Conservation (phyloP, 139 green algal species). For the Deuterostichococcus epilithicus region DNA sequence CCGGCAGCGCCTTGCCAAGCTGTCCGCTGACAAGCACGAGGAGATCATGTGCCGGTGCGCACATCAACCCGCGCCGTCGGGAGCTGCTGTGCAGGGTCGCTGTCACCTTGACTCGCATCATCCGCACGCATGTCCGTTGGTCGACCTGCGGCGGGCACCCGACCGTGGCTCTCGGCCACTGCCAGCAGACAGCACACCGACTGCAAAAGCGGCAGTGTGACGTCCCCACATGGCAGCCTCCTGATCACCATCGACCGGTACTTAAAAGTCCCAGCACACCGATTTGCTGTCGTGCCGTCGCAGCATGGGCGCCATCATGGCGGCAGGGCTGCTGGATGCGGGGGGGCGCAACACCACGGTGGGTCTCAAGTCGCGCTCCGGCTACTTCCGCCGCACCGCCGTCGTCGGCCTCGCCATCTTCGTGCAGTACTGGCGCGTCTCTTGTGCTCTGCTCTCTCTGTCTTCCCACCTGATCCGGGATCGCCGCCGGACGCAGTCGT, state of each 20-base stretch:
- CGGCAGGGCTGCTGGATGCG: conserved; percentile 87
- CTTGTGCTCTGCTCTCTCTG: background rate
- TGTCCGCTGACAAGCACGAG: conserved; percentile 88
- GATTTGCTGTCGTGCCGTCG: no score
- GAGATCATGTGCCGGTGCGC: conserved; percentile 60
- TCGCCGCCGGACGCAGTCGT: no score
- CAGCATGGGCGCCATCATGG: conserved; percentile 97
- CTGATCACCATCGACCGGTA: no score
- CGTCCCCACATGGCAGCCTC: no score
- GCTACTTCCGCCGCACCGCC: conserved; percentile 77
- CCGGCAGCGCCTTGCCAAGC: conserved; percentile 76
- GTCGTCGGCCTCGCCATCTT: conserved; percentile 91
- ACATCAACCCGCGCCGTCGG: background rate
- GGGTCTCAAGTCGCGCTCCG: conserved; percentile 64
- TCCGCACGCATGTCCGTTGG: no score
- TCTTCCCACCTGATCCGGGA: no score
- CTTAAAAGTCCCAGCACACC: no score
- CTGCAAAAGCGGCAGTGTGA: no score
- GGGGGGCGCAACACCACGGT: conserved; percentile 92
- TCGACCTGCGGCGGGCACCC: no score
- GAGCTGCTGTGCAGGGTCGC: background rate
- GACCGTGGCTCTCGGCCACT: no score
- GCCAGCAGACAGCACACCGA: no score
- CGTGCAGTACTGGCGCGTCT: conserved; percentile 87
- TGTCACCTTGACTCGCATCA: no score